Base-by-base conservation (phyloP, 371 early-diverging fungal genomes). In the Mucor racemosus region DNA sequence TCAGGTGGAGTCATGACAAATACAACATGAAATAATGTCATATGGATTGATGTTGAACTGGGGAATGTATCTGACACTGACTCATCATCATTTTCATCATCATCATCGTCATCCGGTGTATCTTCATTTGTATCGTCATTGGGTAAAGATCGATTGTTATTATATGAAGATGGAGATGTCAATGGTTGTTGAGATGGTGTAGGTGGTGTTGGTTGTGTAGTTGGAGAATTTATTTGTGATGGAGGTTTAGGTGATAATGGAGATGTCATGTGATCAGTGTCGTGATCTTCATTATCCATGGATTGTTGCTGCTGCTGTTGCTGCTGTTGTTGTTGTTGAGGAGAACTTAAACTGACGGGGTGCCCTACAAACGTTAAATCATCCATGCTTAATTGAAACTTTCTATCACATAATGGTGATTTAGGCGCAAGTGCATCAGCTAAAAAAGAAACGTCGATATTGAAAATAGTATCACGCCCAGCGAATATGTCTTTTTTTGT, bases 1-100 rank as follows among this genome's bases (percentile, higher is more conserved):
- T 88, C 85, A 8, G 85, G 80, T 4, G 87, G 85, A 26, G 80
- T 78, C 68, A 86, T 66, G 5, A 89, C 94, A 74, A 93, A 91
- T 0, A 94, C 94, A 21, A 95, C 81, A 74, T 94, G 92, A 73
- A 95, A 95, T 69, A 90, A 85, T 7, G 93, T 91, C 79, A 94
- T 85, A 58, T 85, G 81, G 15, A 72, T 76, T 33, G 66, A 74
- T 15, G 70, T 53, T 0, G 72, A 65, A 13, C 54, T 60, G 10
- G 71, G 62, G 7, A 48, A 62, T 15, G 19, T 55, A 17, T 66
- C 71, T 15, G 62, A 60, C 39, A 7, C 33, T 21, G 56, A 57
- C 11, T 63, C 64, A 3, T 74, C 60, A 10, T 73, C 57, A 61
- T 68, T 58, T 14, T 70, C 66, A 33, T 77, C 77, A 42, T 69